Percentiles rank a stretch among this genome's conserved stretches.
phyloP scores from a whole-genome alignment of 2,329 filamentous ascomycete genomes.

The Cytospora piceicola region DNA sequence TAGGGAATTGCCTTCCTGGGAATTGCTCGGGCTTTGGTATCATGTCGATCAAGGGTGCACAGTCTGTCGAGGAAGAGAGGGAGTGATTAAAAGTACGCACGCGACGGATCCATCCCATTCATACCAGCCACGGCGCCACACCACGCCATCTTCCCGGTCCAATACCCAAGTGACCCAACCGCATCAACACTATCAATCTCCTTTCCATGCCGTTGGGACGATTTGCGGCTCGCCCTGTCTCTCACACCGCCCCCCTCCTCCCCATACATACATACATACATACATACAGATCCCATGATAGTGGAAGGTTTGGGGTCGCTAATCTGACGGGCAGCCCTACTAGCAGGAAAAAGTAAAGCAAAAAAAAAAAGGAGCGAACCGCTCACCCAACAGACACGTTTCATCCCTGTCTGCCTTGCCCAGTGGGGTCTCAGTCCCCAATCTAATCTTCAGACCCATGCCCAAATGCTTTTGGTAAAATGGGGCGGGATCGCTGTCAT shows the following conservation, averaged over 20 bases:
- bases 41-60: not conserved
- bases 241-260: not conserved
- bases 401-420: constrained; percentile 14
- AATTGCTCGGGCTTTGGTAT: not conserved
- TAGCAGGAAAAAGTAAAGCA: constrained; percentile 18
- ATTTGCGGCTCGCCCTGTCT: constrained; percentile 1
- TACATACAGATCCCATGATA: constrained; percentile 7
- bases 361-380: too few species aligned
- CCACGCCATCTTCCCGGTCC: constrained; percentile 2
- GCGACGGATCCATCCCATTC: not conserved
- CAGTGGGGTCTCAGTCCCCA: constrained; percentile 4
- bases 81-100: constrained; percentile 12
- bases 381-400: constrained; percentile 11
- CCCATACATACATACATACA: too few species aligned
- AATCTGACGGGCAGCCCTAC: constrained; percentile 25
- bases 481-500: constrained; percentile 13
- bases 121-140: constrained; percentile 9
- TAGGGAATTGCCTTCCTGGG: constrained; percentile 5
- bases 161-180: not conserved
- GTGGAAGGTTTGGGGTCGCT: constrained; percentile 20
- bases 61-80: too few species aligned
- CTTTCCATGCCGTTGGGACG: not conserved
- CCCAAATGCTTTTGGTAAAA: constrained; percentile 21
- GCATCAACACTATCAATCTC: not conserved
- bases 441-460: constrained; percentile 17